phyloP scores from a whole-genome alignment of 495 filamentous ascomycete species.

The Penicillium chermesinum region DNA sequence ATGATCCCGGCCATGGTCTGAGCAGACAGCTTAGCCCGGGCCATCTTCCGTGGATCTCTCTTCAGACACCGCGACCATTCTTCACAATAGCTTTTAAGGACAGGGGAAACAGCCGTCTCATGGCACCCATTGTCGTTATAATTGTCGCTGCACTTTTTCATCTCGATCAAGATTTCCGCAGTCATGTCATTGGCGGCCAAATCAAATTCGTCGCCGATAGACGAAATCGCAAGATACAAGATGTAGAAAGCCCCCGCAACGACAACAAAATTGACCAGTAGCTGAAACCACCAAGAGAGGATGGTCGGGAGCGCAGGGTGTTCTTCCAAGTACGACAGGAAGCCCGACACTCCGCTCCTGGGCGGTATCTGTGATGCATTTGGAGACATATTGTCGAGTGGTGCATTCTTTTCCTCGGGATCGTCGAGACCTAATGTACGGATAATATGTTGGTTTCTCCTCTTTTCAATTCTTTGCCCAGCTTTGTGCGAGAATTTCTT shows the following conservation, averaged over 20 bases:
- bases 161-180: conserved; percentile 62
- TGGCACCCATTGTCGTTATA: conserved; percentile 72
- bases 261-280: conserved; percentile 70
- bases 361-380: conserved; percentile 11
- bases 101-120: conserved; percentile 53
- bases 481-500: conserved; percentile 47
- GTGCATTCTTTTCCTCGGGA: conserved; percentile 5
- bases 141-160: conserved; percentile 60
- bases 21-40: conserved; percentile 63
- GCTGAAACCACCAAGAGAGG: conserved; percentile 77
- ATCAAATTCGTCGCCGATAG: conserved; percentile 72
- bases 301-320: conserved; percentile 85
- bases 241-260: too few species aligned
- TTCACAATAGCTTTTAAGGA: conserved; percentile 68
- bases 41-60: conserved; percentile 59
- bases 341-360: conserved; percentile 44
- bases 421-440: not conserved
- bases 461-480: not conserved
- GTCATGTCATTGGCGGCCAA: conserved; percentile 60
- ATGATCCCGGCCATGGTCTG: conserved; percentile 77
- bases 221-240: conserved; percentile 65
- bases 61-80: conserved; percentile 87
- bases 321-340: conserved; percentile 65
- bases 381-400: conserved; percentile 16
- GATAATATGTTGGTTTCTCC: not conserved